Conservation (phyloP, 352 stramenopile genomes). For the Phytophthora cactorum region DNA sequence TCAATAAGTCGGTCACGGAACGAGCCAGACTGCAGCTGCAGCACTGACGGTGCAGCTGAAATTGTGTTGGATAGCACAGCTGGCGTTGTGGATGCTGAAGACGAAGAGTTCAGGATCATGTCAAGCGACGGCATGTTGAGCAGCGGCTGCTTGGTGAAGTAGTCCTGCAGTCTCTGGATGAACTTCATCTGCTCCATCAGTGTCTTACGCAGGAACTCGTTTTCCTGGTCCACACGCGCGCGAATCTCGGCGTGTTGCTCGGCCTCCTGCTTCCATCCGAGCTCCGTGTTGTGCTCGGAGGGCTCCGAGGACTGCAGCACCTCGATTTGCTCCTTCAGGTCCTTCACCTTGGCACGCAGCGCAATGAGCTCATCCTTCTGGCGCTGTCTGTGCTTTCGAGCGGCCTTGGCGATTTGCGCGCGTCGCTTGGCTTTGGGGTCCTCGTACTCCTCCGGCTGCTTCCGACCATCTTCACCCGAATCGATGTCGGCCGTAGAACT, state of each 20-base stretch:
- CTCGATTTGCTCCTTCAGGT: conserved; percentile 91
- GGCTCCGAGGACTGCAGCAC: conserved; percentile 88
- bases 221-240: conserved; percentile 88
- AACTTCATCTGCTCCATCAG: conserved; percentile 94
- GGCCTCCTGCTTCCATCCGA: conserved; percentile 90
- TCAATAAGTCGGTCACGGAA: conserved; percentile 84
- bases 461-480: conserved; percentile 63
- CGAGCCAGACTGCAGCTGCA: conserved; percentile 79
- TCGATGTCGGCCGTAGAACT: conserved; percentile 48
- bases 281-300: conserved; percentile 89
- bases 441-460: conserved; percentile 78
- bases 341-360: conserved; percentile 87
- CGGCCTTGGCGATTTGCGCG: conserved; percentile 89
- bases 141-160: conserved; percentile 91
- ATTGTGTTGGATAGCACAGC: conserved; percentile 75
- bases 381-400: conserved; percentile 86
- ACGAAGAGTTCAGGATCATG: conserved; percentile 86
- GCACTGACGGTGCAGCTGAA: conserved; percentile 54
- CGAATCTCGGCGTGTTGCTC: conserved; percentile 90
- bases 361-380: conserved; percentile 90
- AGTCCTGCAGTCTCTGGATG: conserved; percentile 90
- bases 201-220: conserved; percentile 90
- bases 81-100: conserved; percentile 60
- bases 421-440: conserved; percentile 88
- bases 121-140: conserved; percentile 90